Evolutionary conservation across 495 filamentous ascomycete genomes (phyloP).

Genomic region (Penicillium salamii): DNA sequence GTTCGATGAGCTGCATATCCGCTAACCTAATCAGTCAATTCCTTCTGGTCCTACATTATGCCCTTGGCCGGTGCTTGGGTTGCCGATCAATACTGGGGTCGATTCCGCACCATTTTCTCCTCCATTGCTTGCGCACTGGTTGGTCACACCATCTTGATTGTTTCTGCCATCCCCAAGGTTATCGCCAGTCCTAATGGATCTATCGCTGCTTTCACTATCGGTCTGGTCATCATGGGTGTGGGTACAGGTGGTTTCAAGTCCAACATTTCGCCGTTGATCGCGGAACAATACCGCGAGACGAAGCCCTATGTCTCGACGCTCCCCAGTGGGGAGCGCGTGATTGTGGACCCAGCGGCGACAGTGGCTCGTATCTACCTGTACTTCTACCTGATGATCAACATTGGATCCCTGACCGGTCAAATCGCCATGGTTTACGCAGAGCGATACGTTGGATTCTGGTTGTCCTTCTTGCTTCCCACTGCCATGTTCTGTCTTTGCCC

Average conservation of each 20-base stretch:
- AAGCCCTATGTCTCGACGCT: slow-evolving; percentile 43
- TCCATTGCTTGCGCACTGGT: slow-evolving; percentile 55
- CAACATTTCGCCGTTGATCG: slow-evolving; percentile 59
- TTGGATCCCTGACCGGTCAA: slow-evolving; percentile 38
- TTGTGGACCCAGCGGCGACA: slow-evolving; percentile 67
- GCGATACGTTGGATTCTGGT: slow-evolving; percentile 74
- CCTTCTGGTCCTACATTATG: slow-evolving; percentile 72
- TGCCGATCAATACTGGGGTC: slow-evolving; percentile 57
- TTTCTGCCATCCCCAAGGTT: slow-evolving; percentile 54
- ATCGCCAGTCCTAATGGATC: slow-evolving; percentile 22
- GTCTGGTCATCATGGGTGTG: slow-evolving; percentile 55
- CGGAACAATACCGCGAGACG: slow-evolving; percentile 49
- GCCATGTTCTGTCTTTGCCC: slow-evolving; percentile 58
- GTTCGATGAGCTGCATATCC: background rate
- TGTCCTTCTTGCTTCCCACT: slow-evolving; percentile 70
- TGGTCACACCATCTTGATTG: slow-evolving; percentile 61
- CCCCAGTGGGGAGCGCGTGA: slow-evolving; percentile 58
- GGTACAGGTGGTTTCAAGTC: slow-evolving; percentile 61
- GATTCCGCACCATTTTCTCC: slow-evolving; percentile 56
- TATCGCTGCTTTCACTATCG: slow-evolving; percentile 59
- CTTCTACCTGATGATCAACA: slow-evolving; percentile 57
- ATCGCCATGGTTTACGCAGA: slow-evolving; percentile 36
- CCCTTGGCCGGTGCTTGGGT: slow-evolving; percentile 68
- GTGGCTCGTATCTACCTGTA: slow-evolving; percentile 39
- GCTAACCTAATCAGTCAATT: slow-evolving; percentile 49